A percentile compares a stretch with the other conserved stretches of the same genome.
These are phyloP conservation scores for Parascedosporium putredinis DNA, from an alignment of 2,329 filamentous ascomycete genomes.

Conservation along the genomic window DNA sequence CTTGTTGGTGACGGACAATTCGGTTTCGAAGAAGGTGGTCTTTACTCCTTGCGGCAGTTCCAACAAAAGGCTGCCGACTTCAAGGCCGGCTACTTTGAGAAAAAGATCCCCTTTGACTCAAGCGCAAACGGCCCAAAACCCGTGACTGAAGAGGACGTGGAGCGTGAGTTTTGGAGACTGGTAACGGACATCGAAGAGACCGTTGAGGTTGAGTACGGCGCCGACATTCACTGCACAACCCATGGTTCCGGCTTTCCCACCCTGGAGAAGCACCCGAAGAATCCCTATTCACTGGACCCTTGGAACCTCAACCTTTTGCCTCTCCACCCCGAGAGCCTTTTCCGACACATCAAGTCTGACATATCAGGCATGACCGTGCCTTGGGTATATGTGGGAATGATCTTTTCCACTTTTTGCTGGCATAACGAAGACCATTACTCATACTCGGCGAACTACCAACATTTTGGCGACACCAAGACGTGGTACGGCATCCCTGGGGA, in stretches of 20 bases:
- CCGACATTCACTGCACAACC: conserved; percentile 95
- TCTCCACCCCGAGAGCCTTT: conserved; percentile 81
- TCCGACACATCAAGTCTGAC: conserved; percentile 94
- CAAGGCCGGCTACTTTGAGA: conserved; percentile 87
- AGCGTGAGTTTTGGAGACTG: conserved; percentile 91
- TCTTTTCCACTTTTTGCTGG: conserved; percentile 99
- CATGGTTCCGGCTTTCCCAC: conserved; percentile 96
- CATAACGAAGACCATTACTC: conserved; percentile 98
- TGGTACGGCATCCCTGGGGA: conserved; percentile 97
- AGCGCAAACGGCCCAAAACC: conserved; percentile 69
- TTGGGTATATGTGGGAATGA: conserved; percentile 99
- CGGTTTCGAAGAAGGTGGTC: conserved; percentile 90
- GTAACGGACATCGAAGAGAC: conserved; percentile 91
- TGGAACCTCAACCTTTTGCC: conserved; percentile 96
- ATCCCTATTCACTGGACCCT: conserved; percentile 77
- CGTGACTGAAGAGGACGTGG: conserved; percentile 89
- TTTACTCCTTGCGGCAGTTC: conserved; percentile 92
- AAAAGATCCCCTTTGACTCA: conserved; percentile 80
- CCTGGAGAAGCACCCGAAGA: conserved; percentile 77
- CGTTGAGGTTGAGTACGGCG: conserved; percentile 95
- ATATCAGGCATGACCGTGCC: conserved; percentile 99
- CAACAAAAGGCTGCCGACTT: conserved; percentile 94
- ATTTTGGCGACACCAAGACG: conserved; percentile 95
- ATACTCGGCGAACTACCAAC: conserved; percentile 96
- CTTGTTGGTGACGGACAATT: conserved; percentile 94